Base-by-base conservation (phyloP, 176 grass and related monocot species). In the Aegilops longissima region DNA sequence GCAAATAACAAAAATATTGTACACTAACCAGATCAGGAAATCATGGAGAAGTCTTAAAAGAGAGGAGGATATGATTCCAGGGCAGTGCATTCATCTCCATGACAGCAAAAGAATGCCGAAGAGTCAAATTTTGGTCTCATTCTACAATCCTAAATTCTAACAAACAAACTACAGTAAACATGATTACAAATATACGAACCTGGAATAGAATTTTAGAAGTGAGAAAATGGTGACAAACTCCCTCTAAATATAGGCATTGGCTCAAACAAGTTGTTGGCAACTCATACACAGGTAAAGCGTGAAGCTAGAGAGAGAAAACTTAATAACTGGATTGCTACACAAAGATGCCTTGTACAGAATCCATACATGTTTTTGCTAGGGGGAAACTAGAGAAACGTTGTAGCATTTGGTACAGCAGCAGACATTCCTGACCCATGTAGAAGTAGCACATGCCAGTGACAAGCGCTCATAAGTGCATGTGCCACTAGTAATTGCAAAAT, bases 1-100 rank as follows among this genome's bases (percentile, higher is more conserved):
- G 10, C 1, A 33, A 70, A 10, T 3, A 44, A 56, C 27, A 80
- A 61, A 13, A 75, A 33, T 71, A 2, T 77, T 44, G 9, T 58
- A 79, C 30, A 79, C 80, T 65, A 64, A 40, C 72, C 47, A 39
- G 18, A 86, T n/a, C 38, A 9, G 3, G 4, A 81, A 40, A 89
- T 38, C 47, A 49, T 89, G 52, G 86, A 38, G 74, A 69, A 91
- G 81, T 14, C 2, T 18, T 25, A 76, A 87, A 25, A 25, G 62
- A 61, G 65, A 86, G 77, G 79, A 6, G 70, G 76, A 40, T 29
- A 64, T 90, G 84, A n/a, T 58, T 94, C 56, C 90, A 24, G 88
- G 93, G 93, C 13, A 21, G 91, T 92, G 86, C 18, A 95, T 91
- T 98, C 91, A 98, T 93, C 95, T 80, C 93, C 70, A 70, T 89